Evolutionary conservation across 768 basidiomycete species (phyloP).

Genomic region (Collybia mongolica): DNA sequence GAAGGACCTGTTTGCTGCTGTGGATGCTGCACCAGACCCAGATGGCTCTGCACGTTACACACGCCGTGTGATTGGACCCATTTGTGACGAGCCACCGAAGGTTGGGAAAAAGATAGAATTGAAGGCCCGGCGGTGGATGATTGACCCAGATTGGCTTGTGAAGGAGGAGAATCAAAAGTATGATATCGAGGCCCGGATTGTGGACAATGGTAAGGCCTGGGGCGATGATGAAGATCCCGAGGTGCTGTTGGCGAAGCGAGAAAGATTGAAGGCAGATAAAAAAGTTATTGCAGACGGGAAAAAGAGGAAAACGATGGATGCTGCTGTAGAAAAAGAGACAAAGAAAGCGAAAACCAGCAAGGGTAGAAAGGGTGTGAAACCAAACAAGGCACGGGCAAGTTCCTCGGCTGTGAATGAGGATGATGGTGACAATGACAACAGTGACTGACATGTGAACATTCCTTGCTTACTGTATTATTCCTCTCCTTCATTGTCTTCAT

Average conservation of each 20-base stretch:
- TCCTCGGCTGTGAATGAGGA: not conserved
- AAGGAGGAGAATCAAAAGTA: constrained; percentile 9
- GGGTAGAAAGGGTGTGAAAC: not conserved
- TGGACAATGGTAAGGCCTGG: constrained; percentile 15
- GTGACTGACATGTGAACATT: not conserved
- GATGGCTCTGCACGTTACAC: not conserved
- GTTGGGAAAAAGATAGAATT: constrained; percentile 6
- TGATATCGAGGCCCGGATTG: constrained; percentile 6
- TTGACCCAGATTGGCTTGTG: constrained; percentile 15
- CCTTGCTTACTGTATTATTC: not conserved
- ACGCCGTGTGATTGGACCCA: not conserved
- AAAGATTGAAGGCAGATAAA: not conserved
- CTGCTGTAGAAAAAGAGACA: not conserved
- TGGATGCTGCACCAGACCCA: constrained; percentile 7
- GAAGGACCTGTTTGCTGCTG: constrained; percentile 7
- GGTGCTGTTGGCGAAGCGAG: not conserved
- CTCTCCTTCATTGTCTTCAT: not conserved
- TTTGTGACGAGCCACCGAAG: constrained; percentile 9
- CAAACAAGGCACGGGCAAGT: not conserved
- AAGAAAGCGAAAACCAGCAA: not conserved
- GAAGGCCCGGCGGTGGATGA: constrained; percentile 20
- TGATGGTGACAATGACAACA: not conserved
- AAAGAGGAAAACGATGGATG: not conserved
- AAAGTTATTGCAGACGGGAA: not conserved
- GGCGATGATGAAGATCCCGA: constrained; percentile 17